These are phyloP conservation scores for Kodamaea sp. DNA, from an alignment of 1,139 yeast genomes.

Conservation along the genomic window DNA sequence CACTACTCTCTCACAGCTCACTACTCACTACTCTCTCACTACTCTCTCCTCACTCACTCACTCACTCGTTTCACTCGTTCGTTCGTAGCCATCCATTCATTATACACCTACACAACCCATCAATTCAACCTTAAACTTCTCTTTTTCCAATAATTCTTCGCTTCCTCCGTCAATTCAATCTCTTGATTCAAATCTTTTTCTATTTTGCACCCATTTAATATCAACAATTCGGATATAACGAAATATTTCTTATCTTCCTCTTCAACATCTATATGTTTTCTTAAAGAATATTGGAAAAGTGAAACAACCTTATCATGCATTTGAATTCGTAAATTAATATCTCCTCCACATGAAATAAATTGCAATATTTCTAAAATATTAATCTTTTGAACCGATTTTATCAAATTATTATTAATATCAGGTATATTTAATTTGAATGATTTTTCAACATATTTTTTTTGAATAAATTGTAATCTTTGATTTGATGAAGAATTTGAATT, in stretches of 20 bases:
- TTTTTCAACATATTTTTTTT: slow-evolving; percentile 47
- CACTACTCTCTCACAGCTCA: no score
- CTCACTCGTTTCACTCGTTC: background rate
- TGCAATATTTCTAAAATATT: slow-evolving; percentile 45
- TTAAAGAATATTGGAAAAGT: slow-evolving; percentile 59
- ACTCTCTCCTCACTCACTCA: background rate
- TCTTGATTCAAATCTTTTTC: slow-evolving; percentile 27
- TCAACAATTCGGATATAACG: slow-evolving; percentile 69
- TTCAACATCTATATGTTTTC: slow-evolving; percentile 41
- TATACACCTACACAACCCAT: background rate
- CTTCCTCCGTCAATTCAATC: slow-evolving; percentile 39
- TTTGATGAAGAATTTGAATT: slow-evolving; percentile 35
- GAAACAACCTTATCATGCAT: slow-evolving; percentile 31
- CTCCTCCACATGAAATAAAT: slow-evolving; percentile 49
- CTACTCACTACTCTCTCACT: no score
- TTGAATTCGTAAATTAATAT: slow-evolving; percentile 38
- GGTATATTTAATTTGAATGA: slow-evolving; percentile 29
- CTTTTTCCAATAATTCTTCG: slow-evolving; percentile 49
- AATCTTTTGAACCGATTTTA: slow-evolving; percentile 50
- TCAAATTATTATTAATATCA: slow-evolving; percentile 25
- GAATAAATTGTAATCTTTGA: slow-evolving; percentile 42
- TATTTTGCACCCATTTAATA: slow-evolving; percentile 58
- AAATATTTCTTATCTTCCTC: slow-evolving; percentile 34
- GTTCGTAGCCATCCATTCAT: background rate
- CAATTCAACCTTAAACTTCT: slow-evolving; percentile 31